Conservation (phyloP, 176 grass and related monocot species). For the Oryza officinalis region DNA sequence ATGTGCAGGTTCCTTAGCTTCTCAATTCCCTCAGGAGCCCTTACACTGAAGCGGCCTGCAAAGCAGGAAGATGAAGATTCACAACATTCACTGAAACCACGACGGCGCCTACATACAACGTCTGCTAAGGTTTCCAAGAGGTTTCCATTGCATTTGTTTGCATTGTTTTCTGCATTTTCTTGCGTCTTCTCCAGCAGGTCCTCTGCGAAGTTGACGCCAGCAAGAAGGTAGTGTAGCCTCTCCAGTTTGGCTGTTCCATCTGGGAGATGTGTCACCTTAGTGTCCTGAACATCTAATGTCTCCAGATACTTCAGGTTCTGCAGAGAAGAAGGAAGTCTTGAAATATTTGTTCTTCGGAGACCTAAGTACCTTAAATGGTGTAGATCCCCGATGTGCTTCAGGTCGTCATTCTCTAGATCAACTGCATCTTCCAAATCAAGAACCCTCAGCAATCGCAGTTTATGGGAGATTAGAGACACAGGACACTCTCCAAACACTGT, state of each 20-base stretch:
- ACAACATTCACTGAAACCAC: background rate
- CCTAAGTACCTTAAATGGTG: conserved; percentile 35
- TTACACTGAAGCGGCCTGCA: conserved; percentile 8
- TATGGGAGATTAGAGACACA: background rate
- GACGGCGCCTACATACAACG: background rate
- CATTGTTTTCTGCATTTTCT: too few relatives aligned
- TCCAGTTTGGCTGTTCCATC: conserved; percentile 22
- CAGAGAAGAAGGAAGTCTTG: conserved; percentile 36
- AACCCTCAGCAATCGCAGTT: conserved; percentile 34
- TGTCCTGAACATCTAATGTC: conserved; percentile 42
- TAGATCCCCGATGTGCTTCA: conserved; percentile 36
- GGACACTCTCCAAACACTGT: conserved; percentile 28
- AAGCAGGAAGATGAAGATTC: background rate
- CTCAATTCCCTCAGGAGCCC: conserved; percentile 29
- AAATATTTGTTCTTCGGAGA: background rate
- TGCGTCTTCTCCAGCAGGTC: conserved; percentile 17
- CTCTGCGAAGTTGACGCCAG: background rate
- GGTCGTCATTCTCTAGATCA: conserved; percentile 18
- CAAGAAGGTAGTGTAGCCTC: conserved; percentile 38
- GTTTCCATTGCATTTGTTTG: background rate
- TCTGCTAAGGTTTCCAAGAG: background rate
- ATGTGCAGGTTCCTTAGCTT: conserved; percentile 38
- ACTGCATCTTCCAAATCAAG: conserved; percentile 39
- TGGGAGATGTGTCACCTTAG: conserved; percentile 2
- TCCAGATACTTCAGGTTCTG: conserved; percentile 42